phyloP scores from a whole-genome alignment of 2,329 filamentous ascomycete species.

The Sclerotiophoma versabilis region DNA sequence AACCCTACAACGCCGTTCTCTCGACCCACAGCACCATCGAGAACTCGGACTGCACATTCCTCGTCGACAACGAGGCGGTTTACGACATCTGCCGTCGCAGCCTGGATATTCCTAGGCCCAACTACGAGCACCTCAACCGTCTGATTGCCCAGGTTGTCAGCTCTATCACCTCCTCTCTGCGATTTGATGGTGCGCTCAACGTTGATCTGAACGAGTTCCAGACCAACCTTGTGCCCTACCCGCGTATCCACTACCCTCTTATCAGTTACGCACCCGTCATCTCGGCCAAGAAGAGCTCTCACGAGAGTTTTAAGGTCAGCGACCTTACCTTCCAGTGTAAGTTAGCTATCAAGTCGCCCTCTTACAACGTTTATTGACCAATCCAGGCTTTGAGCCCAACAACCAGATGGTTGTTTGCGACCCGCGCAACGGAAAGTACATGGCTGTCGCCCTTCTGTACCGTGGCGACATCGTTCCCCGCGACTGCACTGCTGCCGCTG shows the following conservation, averaged over 20 bases:
- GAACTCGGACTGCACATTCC: slow-evolving; percentile 80
- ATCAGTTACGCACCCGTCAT: slow-evolving; percentile 77
- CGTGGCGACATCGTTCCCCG: slow-evolving; percentile 74
- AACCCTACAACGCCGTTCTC: slow-evolving; percentile 77
- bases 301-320: slow-evolving; percentile 86
- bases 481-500: slow-evolving; percentile 72
- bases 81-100: slow-evolving; percentile 78
- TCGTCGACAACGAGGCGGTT: slow-evolving; percentile 77
- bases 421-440: slow-evolving; percentile 77
- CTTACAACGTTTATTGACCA: slow-evolving; percentile 31
- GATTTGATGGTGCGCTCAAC: slow-evolving; percentile 75
- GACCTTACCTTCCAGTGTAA: slow-evolving; percentile 77
- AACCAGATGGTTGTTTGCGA: slow-evolving; percentile 82
- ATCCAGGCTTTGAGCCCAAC: slow-evolving; percentile 74
- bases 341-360: slow-evolving; percentile 3
- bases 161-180: slow-evolving; percentile 75
- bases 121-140: slow-evolving; percentile 75
- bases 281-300: slow-evolving; percentile 76
- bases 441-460: slow-evolving; percentile 76
- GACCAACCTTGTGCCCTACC: slow-evolving; percentile 77
- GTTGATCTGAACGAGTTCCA: slow-evolving; percentile 81
- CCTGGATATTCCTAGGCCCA: slow-evolving; percentile 72
- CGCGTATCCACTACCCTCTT: slow-evolving; percentile 76
- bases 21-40: slow-evolving; percentile 79
- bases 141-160: slow-evolving; percentile 77